Base-by-base conservation (phyloP, 176 grass and related monocot genomes). In the Aegilops longissima region DNA sequence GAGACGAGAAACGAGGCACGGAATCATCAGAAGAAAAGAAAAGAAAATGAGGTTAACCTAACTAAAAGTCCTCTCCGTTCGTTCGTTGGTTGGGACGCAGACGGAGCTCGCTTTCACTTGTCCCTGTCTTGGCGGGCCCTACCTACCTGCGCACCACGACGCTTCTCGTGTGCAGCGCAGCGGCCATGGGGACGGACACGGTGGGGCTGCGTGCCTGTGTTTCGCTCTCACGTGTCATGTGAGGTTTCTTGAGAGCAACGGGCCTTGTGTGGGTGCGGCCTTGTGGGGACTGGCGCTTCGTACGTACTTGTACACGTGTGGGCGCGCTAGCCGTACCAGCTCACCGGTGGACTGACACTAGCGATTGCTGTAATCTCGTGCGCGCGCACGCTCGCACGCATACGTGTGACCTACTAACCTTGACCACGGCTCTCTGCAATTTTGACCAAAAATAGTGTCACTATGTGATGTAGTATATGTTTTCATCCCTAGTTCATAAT, bases 51-150 rank as follows among this genome's bases (percentile, higher is more conserved):
- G 71, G 12, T 17, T 45, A 73, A 59, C 35, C 34, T 70, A 70
- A 38, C 34, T 21, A 73, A 8, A 8, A 52, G 44, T 51, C 72
- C 13, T 9, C 10, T 9, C 10, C 1, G 44, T 18, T 6, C 2
- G 62, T 39, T 66, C 24, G 39, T 6, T 4, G 30, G 20, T 65
- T 39, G 52, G 66, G 83, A 85, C 62, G 16, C 51, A n/a, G 88
- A 87, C 93, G 86, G 89, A 65, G 81, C 23, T 39, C 61, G 9
- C 77, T 83, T 73, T 93, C 89, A 58, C 61, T 66, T 17, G 83
- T 86, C 66, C 14, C 67, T 83, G 56, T 70, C 86, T 74, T 67
- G 3, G 34, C 25, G 89, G 88, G 5, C 12, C 84, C 72, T 4
- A 1, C 88, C 40, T 2, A 17, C 24, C 51, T 18, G 24, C 80